These are phyloP conservation scores for Chimonanthus salicifolius DNA, from an alignment of 164 flowering plant genomes.

Conservation along the genomic window DNA sequence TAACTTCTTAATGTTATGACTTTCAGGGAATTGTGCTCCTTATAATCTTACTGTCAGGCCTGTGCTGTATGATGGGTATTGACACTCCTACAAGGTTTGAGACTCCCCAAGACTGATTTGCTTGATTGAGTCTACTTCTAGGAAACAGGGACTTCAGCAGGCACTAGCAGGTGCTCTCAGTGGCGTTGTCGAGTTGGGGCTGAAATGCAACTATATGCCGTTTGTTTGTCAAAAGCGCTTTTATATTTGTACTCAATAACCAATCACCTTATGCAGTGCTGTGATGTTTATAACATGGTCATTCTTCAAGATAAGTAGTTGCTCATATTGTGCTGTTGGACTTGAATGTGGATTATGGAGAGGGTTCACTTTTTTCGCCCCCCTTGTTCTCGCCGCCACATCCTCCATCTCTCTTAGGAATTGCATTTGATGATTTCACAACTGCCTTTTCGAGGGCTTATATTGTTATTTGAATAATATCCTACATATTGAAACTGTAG, in stretches of 20 bases:
- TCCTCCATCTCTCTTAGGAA: neutral
- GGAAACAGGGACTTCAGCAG: constrained; percentile 1
- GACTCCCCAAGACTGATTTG: constrained; percentile 65
- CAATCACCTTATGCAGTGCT: neutral
- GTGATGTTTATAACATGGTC: neutral
- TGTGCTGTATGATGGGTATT: constrained; percentile 96
- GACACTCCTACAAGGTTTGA: constrained; percentile 92
- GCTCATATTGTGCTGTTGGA: neutral
- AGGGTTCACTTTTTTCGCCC: neutral
- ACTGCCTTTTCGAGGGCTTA: too few relatives aligned
- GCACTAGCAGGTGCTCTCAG: neutral
- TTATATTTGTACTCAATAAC: neutral
- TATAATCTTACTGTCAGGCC: constrained; percentile 76
- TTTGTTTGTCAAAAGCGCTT: neutral
- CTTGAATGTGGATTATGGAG: neutral
- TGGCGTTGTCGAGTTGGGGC: constrained; percentile 1
- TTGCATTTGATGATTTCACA: neutral
- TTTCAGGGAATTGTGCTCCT: constrained; percentile 85
- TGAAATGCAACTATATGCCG: constrained; percentile 5
- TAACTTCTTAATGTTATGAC: constrained; percentile 14
- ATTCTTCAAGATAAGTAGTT: neutral
- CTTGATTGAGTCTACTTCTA: neutral
- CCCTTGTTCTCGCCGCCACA: neutral
- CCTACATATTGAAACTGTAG: neutral
- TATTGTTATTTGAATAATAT: too few relatives aligned